phyloP scores from a whole-genome alignment of 176 grass and related monocot genomes.

The Stipa capillata region DNA sequence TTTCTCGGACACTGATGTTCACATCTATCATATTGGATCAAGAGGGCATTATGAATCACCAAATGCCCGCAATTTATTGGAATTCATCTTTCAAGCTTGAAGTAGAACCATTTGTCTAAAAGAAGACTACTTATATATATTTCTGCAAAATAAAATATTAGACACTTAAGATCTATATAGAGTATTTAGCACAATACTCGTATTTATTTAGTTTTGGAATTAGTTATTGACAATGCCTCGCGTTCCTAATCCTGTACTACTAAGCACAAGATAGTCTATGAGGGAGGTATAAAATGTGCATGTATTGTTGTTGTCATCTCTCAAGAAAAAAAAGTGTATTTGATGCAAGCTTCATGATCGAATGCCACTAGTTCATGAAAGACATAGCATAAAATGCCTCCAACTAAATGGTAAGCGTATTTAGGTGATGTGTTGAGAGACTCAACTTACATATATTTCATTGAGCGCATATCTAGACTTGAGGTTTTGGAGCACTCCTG shows the following conservation, averaged over 20 bases:
- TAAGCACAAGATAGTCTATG: neutral
- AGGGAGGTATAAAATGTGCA: neutral
- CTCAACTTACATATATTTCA: conserved; percentile 87
- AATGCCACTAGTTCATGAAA: neutral
- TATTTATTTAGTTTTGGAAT: neutral
- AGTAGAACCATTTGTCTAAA: neutral
- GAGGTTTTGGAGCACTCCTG: conserved; percentile 85
- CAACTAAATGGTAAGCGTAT: neutral
- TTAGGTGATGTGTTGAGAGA: neutral
- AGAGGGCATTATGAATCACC: neutral
- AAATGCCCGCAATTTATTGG: neutral
- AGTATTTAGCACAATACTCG: neutral
- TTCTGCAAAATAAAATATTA: neutral
- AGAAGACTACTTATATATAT: neutral
- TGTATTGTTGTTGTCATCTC: neutral
- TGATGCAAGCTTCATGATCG: neutral
- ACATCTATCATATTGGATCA: neutral
- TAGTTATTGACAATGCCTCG: neutral
- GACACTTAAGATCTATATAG: neutral
- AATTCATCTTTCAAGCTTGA: neutral
- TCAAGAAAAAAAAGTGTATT: neutral
- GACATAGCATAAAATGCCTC: neutral
- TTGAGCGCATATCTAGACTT: conserved; percentile 71
- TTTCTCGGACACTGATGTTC: neutral
- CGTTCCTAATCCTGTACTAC: no score